phyloP scores from a whole-genome alignment of 441 rosid genomes.

The Cnidoscolus chayamansa region DNA sequence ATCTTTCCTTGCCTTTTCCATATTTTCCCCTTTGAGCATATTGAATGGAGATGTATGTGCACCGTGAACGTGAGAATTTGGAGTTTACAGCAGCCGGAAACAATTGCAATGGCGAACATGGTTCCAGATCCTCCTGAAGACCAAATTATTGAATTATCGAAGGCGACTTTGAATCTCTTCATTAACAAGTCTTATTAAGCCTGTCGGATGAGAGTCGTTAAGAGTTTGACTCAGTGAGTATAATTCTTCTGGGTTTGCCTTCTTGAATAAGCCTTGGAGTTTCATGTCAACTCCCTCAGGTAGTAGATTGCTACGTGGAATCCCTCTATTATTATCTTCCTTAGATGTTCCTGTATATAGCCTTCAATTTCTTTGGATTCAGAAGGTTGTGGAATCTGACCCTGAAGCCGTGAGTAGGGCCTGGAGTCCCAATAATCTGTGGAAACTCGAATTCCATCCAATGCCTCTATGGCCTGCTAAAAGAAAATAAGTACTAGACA shows the following conservation, averaged over 20 bases:
- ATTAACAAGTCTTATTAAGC: conserved; percentile 48
- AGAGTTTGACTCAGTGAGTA: conserved; percentile 45
- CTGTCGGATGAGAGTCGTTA: conserved; percentile 34
- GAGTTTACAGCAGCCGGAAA: conserved; percentile 41
- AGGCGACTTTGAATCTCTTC: conserved; percentile 62
- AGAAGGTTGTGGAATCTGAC: conserved; percentile 59
- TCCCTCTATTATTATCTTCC: conserved; percentile 27
- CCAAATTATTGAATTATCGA: conserved; percentile 31
- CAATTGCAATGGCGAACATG: not conserved
- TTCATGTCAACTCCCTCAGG: conserved; percentile 36
- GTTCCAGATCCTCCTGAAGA: conserved; percentile 19
- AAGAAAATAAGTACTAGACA: conserved; percentile 8
- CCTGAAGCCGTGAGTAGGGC: conserved; percentile 84
- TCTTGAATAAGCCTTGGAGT: conserved; percentile 62
- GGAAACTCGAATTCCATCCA: conserved; percentile 81
- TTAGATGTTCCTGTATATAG: conserved; percentile 22
- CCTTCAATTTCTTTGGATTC: conserved; percentile 30
- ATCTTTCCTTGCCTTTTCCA: not conserved
- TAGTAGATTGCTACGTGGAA: conserved; percentile 26
- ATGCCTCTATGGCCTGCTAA: conserved; percentile 80
- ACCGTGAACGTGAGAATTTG: not conserved
- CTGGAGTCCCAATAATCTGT: conserved; percentile 88
- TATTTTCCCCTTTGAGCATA: not conserved
- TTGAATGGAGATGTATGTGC: conserved; percentile 23
- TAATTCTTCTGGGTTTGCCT: conserved; percentile 70